A percentile compares a stretch with the other conserved stretches of the same genome.
Conservation (phyloP, 768 basidiomycete species). For the Trametes gibbosa region DNA sequence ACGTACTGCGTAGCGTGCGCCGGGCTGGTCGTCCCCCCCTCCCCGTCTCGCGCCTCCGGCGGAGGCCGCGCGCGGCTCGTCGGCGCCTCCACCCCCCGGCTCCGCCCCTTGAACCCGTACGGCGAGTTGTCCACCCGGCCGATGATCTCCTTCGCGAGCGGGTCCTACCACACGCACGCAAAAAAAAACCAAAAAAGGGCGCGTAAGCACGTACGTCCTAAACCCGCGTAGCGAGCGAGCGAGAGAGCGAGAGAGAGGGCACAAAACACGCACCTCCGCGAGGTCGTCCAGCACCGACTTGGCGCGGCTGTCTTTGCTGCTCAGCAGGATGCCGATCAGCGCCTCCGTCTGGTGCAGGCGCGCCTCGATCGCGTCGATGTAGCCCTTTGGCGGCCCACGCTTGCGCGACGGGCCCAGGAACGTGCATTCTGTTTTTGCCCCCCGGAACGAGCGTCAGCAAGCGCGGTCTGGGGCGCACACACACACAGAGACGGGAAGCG, state of each 20-base stretch:
- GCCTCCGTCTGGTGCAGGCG: slow-evolving; percentile 90
- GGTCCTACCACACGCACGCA: too few species aligned
- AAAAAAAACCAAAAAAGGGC: too few species aligned
- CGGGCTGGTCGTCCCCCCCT: slow-evolving; percentile 11
- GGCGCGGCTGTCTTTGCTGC: slow-evolving; percentile 39
- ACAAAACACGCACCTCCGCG: slow-evolving; percentile 28
- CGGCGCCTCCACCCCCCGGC: slow-evolving; percentile 36
- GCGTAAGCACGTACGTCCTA: neutral
- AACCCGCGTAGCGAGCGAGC: too few species aligned
- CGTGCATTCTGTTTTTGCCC: slow-evolving; percentile 64
- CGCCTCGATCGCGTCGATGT: slow-evolving; percentile 93
- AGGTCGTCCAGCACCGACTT: slow-evolving; percentile 39
- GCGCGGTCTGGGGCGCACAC: neutral
- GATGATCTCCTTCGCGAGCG: slow-evolving; percentile 77
- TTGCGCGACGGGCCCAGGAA: slow-evolving; percentile 78
- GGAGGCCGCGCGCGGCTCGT: slow-evolving; percentile 25
- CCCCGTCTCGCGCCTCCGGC: slow-evolving; percentile 23
- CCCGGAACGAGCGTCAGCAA: neutral
- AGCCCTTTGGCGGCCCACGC: slow-evolving; percentile 89
- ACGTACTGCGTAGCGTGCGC: slow-evolving; percentile 61
- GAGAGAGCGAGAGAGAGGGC: too few species aligned
- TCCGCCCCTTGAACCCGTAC: slow-evolving; percentile 74
- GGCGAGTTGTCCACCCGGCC: slow-evolving; percentile 77
- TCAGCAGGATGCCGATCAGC: slow-evolving; percentile 76
- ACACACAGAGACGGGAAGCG: too few species aligned